These are phyloP conservation scores for Aureobasidium melanogenum DNA, from an alignment of 2,329 filamentous ascomycete species.

Conservation along the genomic window DNA sequence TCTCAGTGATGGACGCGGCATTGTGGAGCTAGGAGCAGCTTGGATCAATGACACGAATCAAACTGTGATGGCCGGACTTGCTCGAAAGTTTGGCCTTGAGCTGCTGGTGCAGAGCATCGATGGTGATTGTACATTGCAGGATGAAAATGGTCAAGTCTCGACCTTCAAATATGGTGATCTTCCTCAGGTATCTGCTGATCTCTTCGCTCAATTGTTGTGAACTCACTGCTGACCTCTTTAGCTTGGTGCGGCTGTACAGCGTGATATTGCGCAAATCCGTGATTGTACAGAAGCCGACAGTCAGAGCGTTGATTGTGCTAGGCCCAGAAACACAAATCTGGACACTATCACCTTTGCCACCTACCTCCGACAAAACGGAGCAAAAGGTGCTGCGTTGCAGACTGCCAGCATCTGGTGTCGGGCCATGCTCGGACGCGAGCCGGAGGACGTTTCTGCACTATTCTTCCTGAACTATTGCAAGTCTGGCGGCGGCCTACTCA, in stretches of 20 bases:
- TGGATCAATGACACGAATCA: constrained; percentile 54
- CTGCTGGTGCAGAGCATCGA: constrained; percentile 40
- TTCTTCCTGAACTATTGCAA: constrained; percentile 50
- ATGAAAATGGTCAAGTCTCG: constrained; percentile 26
- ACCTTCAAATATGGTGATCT: constrained; percentile 26
- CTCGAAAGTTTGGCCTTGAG: constrained; percentile 33
- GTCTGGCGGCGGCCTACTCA: constrained; percentile 42
- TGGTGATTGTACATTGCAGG: constrained; percentile 37
- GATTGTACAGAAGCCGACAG: too few species aligned
- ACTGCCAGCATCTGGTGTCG: constrained; percentile 35
- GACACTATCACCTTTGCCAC: too few species aligned
- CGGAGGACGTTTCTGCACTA: constrained; percentile 41
- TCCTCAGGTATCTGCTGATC: too few species aligned
- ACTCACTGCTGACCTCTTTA: too few species aligned
- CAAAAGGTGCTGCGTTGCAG: too few species aligned
- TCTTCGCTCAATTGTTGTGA: too few species aligned
- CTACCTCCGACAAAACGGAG: too few species aligned
- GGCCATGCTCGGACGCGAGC: constrained; percentile 44
- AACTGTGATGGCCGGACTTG: constrained; percentile 34
- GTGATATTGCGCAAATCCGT: too few species aligned
- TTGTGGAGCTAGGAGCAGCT: constrained; percentile 46
- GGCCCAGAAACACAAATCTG: too few species aligned
- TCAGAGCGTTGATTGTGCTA: too few species aligned
- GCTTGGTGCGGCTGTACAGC: too few species aligned
- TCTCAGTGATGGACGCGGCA: constrained; percentile 25